phyloP scores from a whole-genome alignment of 257 asterid genomes.

The Euphrasia confusa region DNA sequence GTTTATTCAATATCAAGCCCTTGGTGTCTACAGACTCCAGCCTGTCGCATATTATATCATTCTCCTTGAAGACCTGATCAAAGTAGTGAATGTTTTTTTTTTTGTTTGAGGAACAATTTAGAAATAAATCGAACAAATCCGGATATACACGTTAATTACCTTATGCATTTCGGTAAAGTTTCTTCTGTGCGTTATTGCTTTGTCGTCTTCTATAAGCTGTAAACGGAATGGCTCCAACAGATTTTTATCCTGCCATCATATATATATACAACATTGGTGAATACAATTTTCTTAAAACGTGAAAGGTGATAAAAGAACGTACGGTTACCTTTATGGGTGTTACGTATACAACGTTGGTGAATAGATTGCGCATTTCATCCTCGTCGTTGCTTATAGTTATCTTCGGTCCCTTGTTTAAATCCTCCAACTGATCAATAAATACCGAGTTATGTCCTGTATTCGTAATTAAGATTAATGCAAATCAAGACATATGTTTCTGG shows the following conservation, averaged over 20 bases:
- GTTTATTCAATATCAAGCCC: constrained; percentile 74
- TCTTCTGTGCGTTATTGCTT: constrained; percentile 62
- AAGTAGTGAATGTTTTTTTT: constrained; percentile 10
- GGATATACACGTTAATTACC: constrained; percentile 33
- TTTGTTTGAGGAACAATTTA: neutral
- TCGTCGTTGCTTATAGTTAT: constrained; percentile 35
- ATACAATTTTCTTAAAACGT: neutral
- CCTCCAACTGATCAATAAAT: constrained; percentile 31
- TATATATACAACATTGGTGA: neutral
- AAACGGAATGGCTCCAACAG: constrained; percentile 46
- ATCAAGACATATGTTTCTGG: neutral
- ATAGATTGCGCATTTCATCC: constrained; percentile 45
- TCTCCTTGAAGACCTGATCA: constrained; percentile 82
- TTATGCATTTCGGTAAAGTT: constrained; percentile 59
- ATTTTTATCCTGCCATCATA: constrained; percentile 65
- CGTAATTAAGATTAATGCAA: neutral
- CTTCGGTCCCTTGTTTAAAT: constrained; percentile 39
- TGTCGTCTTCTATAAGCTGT: constrained; percentile 78
- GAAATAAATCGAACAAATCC: neutral
- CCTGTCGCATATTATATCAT: constrained; percentile 64
- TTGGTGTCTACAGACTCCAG: constrained; percentile 63
- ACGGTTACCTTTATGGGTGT: constrained; percentile 66
- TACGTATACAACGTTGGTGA: constrained; percentile 61
- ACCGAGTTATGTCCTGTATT: constrained; percentile 20
- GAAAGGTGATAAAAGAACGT: neutral